Percentiles rank a stretch among this genome's conserved stretches.
phyloP scores from a whole-genome alignment of 768 basidiomycete genomes.

The Pisolithus microcarpus region DNA sequence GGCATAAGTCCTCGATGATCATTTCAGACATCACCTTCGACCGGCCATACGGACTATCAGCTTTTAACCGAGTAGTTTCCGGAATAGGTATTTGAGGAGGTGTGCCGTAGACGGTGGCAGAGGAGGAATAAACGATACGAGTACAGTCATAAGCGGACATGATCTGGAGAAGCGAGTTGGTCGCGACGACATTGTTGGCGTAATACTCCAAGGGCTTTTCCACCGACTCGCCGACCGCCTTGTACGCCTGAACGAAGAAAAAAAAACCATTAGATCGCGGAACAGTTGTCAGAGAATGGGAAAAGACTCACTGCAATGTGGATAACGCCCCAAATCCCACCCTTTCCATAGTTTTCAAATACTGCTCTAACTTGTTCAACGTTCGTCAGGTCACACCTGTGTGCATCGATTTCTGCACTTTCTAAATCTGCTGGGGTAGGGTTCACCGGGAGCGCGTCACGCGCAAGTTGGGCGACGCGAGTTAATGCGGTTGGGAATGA shows the following conservation, averaged over 20 bases:
- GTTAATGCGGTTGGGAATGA: conserved; percentile 69
- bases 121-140: conserved; percentile 93
- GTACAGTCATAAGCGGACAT: conserved; percentile 82
- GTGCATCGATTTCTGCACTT: conserved; percentile 64
- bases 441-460: conserved; percentile 57
- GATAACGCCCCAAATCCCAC: conserved; percentile 93
- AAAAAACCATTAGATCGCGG: not conserved
- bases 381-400: conserved; percentile 69
- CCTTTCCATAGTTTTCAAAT: conserved; percentile 79
- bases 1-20: conserved; percentile 82
- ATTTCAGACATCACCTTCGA: conserved; percentile 95
- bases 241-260: conserved; percentile 62
- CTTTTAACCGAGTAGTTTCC: conserved; percentile 79
- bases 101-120: conserved; percentile 96
- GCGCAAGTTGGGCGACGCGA: conserved; percentile 76
- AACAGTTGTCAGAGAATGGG: not conserved
- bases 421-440: conserved; percentile 63
- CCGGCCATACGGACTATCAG: conserved; percentile 90
- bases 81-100: conserved; percentile 91
- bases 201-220: conserved; percentile 93
- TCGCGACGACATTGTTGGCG: conserved; percentile 87
- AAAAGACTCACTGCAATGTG: conserved; percentile 76
- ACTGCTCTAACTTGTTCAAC: conserved; percentile 65
- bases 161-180: conserved; percentile 74
- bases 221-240: conserved; percentile 95